Percentiles rank a stretch among this genome's conserved stretches.
These are phyloP conservation scores for Prillingera fragicola DNA, from an alignment of 1,284 basidiomycete genomes.

Conservation along the genomic window DNA sequence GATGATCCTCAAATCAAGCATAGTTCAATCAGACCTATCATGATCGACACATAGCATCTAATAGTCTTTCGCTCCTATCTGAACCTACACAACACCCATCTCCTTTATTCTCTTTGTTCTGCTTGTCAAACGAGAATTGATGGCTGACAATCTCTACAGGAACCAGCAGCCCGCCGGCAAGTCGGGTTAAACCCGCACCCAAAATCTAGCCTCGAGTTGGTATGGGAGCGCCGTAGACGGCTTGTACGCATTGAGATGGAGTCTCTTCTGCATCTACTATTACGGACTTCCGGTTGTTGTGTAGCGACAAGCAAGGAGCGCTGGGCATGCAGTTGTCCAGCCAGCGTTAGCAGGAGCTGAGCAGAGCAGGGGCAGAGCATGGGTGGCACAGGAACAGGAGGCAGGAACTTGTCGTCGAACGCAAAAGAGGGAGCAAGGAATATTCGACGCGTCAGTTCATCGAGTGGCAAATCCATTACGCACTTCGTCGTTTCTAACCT, in stretches of 20 bases:
- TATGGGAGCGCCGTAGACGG: constrained; percentile 17
- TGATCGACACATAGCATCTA: constrained; percentile 66
- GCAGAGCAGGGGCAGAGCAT: too few relatives aligned
- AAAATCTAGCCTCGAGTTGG: constrained; percentile 6
- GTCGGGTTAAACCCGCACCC: constrained; percentile 38
- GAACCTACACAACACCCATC: constrained; percentile 48
- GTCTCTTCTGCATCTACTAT: constrained; percentile 16
- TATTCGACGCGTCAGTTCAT: too few relatives aligned
- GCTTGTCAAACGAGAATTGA: background rate
- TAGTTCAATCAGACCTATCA: constrained; percentile 82
- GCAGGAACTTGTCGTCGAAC: too few relatives aligned
- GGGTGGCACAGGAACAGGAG: too few relatives aligned
- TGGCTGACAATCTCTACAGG: constrained; percentile 23
- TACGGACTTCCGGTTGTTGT: too few relatives aligned
- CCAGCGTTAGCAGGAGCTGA: too few relatives aligned
- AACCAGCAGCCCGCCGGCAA: constrained; percentile 48
- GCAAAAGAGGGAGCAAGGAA: too few relatives aligned
- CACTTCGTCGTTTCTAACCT: too few relatives aligned
- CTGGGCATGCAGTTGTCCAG: too few relatives aligned
- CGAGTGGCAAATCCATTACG: too few relatives aligned
- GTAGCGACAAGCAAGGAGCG: too few relatives aligned
- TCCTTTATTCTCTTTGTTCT: constrained; percentile 6
- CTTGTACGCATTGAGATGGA: constrained; percentile 22
- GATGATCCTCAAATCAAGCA: constrained; percentile 69
- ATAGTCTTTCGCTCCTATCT: constrained; percentile 91